Conservation (phyloP, 2,329 filamentous ascomycete genomes). For the Aspergillus sp. region DNA sequence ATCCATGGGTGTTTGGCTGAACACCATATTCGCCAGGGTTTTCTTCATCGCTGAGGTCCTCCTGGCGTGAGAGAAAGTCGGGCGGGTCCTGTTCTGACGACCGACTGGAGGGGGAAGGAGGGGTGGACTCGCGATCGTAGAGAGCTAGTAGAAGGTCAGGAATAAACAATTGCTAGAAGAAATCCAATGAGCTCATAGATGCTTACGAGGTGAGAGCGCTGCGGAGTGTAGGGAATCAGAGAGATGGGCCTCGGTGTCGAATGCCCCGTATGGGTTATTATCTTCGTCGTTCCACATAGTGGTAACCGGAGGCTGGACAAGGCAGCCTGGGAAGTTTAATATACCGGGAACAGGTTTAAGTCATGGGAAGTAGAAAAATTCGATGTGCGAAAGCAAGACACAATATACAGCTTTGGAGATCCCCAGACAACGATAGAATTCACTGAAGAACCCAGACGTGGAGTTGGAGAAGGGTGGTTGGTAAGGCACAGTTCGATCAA, state of each 20-base stretch:
- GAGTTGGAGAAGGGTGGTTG: neutral
- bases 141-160: conserved; percentile 31
- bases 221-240: conserved; percentile 63
- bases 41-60: conserved; percentile 57
- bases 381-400: neutral
- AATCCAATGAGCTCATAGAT: neutral
- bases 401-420: neutral
- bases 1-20: conserved; percentile 46
- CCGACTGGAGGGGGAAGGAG: conserved; percentile 69
- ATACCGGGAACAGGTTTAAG: no score
- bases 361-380: no score
- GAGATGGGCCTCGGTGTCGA: conserved; percentile 77
- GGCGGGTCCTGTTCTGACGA: conserved; percentile 64
- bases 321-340: neutral
- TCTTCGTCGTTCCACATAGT: conserved; percentile 99
- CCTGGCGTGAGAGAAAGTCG: conserved; percentile 49
- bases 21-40: conserved; percentile 48
- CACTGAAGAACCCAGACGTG: neutral
- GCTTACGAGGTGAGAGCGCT: conserved; percentile 49
- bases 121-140: conserved; percentile 58
- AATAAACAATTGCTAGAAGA: neutral
- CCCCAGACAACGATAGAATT: neutral
- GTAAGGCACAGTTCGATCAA: neutral
- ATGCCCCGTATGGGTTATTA: conserved; percentile 96
- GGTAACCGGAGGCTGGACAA: conserved; percentile 13